A percentile compares a stretch with the other conserved stretches of the same genome.
These are phyloP conservation scores for Alopecurus myosuroides DNA, from an alignment of 176 grass and related monocot genomes.

Conservation along the genomic window DNA sequence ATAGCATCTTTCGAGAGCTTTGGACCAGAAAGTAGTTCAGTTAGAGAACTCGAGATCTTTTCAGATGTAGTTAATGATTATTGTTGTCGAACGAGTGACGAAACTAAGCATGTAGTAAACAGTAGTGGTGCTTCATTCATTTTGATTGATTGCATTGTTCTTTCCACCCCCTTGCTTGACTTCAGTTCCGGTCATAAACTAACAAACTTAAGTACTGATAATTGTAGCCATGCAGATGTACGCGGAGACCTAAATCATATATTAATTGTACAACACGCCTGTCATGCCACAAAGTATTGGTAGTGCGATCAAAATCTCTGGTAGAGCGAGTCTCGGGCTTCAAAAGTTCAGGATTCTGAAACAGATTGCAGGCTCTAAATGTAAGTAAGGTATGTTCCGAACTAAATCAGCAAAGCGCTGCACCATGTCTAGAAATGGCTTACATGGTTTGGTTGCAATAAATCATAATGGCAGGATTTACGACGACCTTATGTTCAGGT, in stretches of 20 bases:
- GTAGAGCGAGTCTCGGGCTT: too few species aligned
- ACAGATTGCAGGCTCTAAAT: too few species aligned
- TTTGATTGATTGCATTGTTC: neutral
- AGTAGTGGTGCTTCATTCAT: neutral
- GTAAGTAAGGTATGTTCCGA: too few species aligned
- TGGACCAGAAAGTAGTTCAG: neutral
- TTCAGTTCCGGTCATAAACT: neutral
- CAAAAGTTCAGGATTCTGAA: too few species aligned
- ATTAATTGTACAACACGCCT: neutral
- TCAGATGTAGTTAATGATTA: neutral
- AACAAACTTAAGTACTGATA: neutral
- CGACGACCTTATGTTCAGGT: too few species aligned
- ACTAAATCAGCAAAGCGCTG: too few species aligned
- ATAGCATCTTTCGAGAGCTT: neutral
- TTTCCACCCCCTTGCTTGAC: neutral
- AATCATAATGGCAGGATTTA: too few species aligned
- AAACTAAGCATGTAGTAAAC: neutral
- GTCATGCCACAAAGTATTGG: neutral
- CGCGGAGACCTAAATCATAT: neutral
- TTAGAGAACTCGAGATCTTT: neutral
- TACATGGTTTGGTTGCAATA: too few species aligned
- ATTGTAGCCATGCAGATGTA: neutral
- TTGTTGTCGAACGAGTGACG: neutral
- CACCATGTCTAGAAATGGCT: too few species aligned
- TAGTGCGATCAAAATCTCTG: neutral